Base-by-base conservation (phyloP, 805 yeast genomes). In the Pichia sporocuriosa region DNA sequence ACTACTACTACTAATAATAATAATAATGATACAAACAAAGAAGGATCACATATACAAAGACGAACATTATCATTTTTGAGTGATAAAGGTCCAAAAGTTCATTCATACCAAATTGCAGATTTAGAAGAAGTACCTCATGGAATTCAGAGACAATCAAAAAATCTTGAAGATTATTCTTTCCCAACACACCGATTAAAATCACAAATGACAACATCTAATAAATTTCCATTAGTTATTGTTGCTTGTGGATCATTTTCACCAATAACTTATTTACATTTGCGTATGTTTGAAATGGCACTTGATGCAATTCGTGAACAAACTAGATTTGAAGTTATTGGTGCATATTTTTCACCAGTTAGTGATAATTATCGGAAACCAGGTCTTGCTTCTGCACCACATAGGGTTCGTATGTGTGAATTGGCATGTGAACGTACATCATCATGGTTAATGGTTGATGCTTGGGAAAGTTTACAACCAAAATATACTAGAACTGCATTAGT, bases 371-470 rank as follows among this genome's bases (percentile, higher is more conserved):
- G 81, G 57, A 93, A 93, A 63, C 87, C 86, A 32, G 98, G 98
- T 0, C 68, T 93, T 40, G 97, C 98, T 1, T 79, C 85, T 0
- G 72, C 97, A 0, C 72, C 71, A 47, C 96, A 93, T 61, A 75
- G 98, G 44, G 98, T 93, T 10, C 72, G 97, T 40, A 93, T 93
- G 98, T 88, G 98, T 64, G 98, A 93, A 61, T 70, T 93, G 57
- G 97, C 97, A 0, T 89, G 98, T 63, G 98, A 93, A 59, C 73
- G 98, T 55, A 93, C 98, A 0, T 80, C 93, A 4, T 80, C 90
- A 22, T 93, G 98, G 98, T 71, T 93, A 30, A 93, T 93, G 98
- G 98, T 93, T 23, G 98, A 93, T 61, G 97, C 97, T 1, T 93
- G 98, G 98, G 98, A 93, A 66, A 82, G 94, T 3, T 69, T 93